Evolutionary conservation across 768 basidiomycete genomes (phyloP).

Genomic region (Macrolepiota albuminosa): DNA sequence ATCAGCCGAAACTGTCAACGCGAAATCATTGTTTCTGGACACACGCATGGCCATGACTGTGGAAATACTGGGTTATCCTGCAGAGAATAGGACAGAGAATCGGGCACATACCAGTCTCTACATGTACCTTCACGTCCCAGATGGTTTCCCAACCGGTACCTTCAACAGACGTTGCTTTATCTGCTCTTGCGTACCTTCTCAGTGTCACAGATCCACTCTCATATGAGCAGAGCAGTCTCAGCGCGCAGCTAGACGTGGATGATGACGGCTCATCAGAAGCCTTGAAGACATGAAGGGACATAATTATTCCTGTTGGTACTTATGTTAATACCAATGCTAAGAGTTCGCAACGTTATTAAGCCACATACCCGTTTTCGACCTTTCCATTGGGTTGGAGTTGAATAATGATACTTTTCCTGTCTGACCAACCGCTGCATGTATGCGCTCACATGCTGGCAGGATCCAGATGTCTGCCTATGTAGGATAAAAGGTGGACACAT

Average conservation of each 20-base stretch:
- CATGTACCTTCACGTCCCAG: slow-evolving; percentile 66
- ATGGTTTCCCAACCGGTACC: slow-evolving; percentile 69
- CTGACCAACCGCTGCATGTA: slow-evolving; percentile 86
- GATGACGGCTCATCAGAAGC: slow-evolving; percentile 21
- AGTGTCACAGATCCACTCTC: slow-evolving; percentile 86
- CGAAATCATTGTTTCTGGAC: slow-evolving; percentile 50
- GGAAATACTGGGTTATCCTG: not conserved
- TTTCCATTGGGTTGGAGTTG: slow-evolving; percentile 43
- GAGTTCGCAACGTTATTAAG: not conserved
- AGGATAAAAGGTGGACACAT: not conserved
- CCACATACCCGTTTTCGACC: slow-evolving; percentile 49
- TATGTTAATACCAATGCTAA: not conserved
- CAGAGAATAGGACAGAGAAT: not conserved
- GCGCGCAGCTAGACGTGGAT: slow-evolving; percentile 27
- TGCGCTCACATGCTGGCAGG: slow-evolving; percentile 58
- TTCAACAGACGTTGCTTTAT: slow-evolving; percentile 51
- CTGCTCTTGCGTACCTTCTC: slow-evolving; percentile 42
- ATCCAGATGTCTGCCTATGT: slow-evolving; percentile 83
- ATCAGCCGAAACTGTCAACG: slow-evolving; percentile 83
- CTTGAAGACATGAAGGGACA: slow-evolving; percentile 73
- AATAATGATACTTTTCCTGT: slow-evolving; percentile 31
- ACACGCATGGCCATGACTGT: slow-evolving; percentile 87
- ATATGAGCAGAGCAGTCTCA: slow-evolving; percentile 71
- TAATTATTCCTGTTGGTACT: slow-evolving; percentile 66
- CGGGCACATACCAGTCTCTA: slow-evolving; percentile 57